Evolutionary conservation across 306 rosid genomes (phyloP), one percentile per base, ranked within the genome.

Genomic region (Dalbergia cultrata): DNA sequence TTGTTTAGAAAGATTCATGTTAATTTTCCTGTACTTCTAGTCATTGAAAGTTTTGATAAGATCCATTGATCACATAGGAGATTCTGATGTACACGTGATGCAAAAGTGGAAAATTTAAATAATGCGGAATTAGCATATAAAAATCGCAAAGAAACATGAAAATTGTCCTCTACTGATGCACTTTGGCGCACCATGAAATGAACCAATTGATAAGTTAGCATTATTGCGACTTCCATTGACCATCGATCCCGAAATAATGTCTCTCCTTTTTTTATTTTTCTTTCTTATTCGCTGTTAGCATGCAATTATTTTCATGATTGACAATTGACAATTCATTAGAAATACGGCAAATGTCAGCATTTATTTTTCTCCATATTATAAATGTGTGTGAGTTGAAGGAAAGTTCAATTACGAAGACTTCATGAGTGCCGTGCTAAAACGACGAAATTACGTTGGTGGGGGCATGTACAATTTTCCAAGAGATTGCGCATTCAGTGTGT

Each of bases 401-500:
- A 68, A 31, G 60, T 49, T 12, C 21, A 57, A 2, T 16, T 16
- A 10, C 21, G 10, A 37, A 53, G 14, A 59, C 6, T 62, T 62
- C n/a, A 53, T 22, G 17, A 41, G 41, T 67, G 65, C 21, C 17
- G 47, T 63, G 37, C 73, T 22, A 26, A 71, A 52, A 73, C 59
- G 37, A 72, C 7, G 67, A 67, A 41, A 56, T 0, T 21, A 62
- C 0, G 43, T 34, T 53, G 61, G 54, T 26, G 31, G 31, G 31
- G 49, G 12, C 44, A 75, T 33, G 43, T 8, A 9, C 54, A 13
- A 14, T 13, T 54, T 47, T 53, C 66, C 21, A 45, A 45, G 59
- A 60, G 52, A 70, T 19, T 7, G 21, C 49, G 33, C 64, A 79
- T 60, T 13, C 33, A 79, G 70, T 17, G 54, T 60, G 9, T 70